phyloP scores from a whole-genome alignment of 73 alveolate species.

The Uronychia setigera region DNA sequence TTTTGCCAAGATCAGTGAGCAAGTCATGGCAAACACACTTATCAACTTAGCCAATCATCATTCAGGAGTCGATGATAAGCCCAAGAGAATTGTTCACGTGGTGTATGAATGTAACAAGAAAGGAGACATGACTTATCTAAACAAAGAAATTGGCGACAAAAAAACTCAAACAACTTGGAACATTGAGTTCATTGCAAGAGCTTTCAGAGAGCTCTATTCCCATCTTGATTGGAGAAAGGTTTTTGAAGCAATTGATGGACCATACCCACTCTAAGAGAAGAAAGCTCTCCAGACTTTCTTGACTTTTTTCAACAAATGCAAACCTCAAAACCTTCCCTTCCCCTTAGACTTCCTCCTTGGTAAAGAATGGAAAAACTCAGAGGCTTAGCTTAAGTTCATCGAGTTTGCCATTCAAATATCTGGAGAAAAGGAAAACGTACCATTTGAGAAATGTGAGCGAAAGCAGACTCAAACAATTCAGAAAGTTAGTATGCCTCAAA shows the following conservation, averaged over 20 bases:
- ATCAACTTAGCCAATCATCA: conserved; percentile 44
- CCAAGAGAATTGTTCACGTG: conserved; percentile 8
- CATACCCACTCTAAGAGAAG: conserved; percentile 18
- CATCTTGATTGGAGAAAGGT: conserved; percentile 55
- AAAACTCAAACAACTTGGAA: conserved; percentile 50
- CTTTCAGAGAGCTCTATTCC: conserved; percentile 63
- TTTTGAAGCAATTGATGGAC: conserved; percentile 53
- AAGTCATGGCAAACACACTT: conserved; percentile 56
- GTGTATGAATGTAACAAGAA: conserved; percentile 48
- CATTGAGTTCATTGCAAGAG: conserved; percentile 53
- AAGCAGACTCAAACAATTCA: conserved; percentile 20
- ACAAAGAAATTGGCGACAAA: conserved; percentile 56
- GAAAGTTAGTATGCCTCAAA: not conserved
- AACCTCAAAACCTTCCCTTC: conserved; percentile 60
- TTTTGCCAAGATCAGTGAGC: conserved; percentile 35
- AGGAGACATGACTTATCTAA: conserved; percentile 51
- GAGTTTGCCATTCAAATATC: conserved; percentile 45
- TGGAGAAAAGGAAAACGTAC: conserved; percentile 45
- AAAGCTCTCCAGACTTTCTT: conserved; percentile 55
- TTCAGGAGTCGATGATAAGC: conserved; percentile 40
- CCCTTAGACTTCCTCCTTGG: conserved; percentile 52
- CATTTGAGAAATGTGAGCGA: conserved; percentile 38
- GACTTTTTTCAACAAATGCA: conserved; percentile 44
- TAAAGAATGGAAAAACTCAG: conserved; percentile 50
- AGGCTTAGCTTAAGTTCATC: conserved; percentile 47